These are phyloP conservation scores for Nemania sp. DNA, from an alignment of 2,329 filamentous ascomycete genomes.

Conservation along the genomic window DNA sequence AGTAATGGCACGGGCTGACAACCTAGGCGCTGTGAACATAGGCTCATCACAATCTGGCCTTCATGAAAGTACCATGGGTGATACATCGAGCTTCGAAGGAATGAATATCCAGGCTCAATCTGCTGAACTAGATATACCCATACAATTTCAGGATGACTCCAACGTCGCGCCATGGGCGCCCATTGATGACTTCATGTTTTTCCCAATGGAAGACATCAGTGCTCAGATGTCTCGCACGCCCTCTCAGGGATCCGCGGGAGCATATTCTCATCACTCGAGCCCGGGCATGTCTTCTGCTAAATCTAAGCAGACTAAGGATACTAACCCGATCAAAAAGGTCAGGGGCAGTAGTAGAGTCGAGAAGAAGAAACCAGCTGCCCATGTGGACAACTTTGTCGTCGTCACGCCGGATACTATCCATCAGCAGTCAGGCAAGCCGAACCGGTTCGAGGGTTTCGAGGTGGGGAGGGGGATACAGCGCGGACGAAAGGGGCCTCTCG, in stretches of 20 bases:
- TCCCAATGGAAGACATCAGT: slow-evolving; percentile 53
- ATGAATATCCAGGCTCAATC: slow-evolving; percentile 49
- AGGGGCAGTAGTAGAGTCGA: slow-evolving; percentile 57
- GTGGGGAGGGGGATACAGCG: slow-evolving; percentile 64
- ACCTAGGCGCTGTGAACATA: slow-evolving; percentile 39
- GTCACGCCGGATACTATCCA: slow-evolving; percentile 66
- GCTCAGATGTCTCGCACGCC: slow-evolving; percentile 49
- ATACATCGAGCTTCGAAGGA: slow-evolving; percentile 46
- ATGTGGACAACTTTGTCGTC: slow-evolving; percentile 64
- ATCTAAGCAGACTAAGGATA: slow-evolving; percentile 45
- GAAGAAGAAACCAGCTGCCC: slow-evolving; percentile 58
- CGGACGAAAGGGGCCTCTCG: slow-evolving; percentile 67
- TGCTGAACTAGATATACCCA: slow-evolving; percentile 55
- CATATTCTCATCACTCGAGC: slow-evolving; percentile 46
- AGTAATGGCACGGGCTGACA: slow-evolving; percentile 4
- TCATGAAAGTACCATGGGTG: slow-evolving; percentile 42
- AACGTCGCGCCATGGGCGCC: slow-evolving; percentile 60
- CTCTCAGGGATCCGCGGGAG: slow-evolving; percentile 39
- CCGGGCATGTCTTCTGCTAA: slow-evolving; percentile 47
- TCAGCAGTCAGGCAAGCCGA: slow-evolving; percentile 62
- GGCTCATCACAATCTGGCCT: slow-evolving; percentile 49
- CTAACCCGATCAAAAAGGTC: slow-evolving; percentile 57
- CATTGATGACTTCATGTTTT: slow-evolving; percentile 49
- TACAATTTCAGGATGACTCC: slow-evolving; percentile 53
- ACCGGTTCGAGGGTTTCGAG: slow-evolving; percentile 68